phyloP scores from a whole-genome alignment of 2,329 filamentous ascomycete genomes.

The Aspergillus brasiliensis region DNA sequence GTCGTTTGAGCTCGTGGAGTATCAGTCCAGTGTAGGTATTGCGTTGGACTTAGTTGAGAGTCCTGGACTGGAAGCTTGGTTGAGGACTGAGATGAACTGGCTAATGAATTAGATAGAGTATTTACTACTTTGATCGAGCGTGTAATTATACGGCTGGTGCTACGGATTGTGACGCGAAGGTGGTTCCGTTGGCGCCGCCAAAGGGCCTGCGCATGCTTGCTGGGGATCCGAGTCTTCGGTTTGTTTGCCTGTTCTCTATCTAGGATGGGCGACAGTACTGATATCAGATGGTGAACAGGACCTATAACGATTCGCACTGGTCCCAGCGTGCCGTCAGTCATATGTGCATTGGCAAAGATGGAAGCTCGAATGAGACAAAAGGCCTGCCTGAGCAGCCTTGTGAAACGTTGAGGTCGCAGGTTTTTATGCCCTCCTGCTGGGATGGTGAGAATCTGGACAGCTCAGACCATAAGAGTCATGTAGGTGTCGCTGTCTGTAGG shows the following conservation, averaged over 20 bases:
- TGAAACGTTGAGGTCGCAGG: conserved; percentile 33
- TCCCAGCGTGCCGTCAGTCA: conserved; percentile 56
- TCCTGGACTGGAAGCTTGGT: neutral
- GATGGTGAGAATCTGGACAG: conserved; percentile 38
- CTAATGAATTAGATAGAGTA: conserved; percentile 19
- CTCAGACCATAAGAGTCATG: conserved; percentile 36
- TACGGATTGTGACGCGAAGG: conserved; percentile 13
- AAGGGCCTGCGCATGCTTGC: conserved; percentile 27
- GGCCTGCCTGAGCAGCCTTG: conserved; percentile 63
- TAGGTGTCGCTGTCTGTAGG: conserved; percentile 16
- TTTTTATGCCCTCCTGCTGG: conserved; percentile 44
- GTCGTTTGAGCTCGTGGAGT: conserved; percentile 21
- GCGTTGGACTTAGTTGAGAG: neutral
- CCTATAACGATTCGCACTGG: conserved; percentile 19
- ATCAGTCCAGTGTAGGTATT: conserved; percentile 19
- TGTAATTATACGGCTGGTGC: conserved; percentile 21
- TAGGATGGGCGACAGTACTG: neutral
- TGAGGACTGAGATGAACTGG: neutral
- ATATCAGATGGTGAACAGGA: conserved; percentile 10
- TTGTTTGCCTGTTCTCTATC: neutral
- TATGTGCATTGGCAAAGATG: conserved; percentile 56
- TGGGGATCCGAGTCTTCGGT: conserved; percentile 23
- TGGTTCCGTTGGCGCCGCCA: conserved; percentile 22
- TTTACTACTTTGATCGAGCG: conserved; percentile 26
- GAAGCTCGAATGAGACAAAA: conserved; percentile 48